Conservation (phyloP, 306 rosid species). For the Vigna nakashimae region DNA sequence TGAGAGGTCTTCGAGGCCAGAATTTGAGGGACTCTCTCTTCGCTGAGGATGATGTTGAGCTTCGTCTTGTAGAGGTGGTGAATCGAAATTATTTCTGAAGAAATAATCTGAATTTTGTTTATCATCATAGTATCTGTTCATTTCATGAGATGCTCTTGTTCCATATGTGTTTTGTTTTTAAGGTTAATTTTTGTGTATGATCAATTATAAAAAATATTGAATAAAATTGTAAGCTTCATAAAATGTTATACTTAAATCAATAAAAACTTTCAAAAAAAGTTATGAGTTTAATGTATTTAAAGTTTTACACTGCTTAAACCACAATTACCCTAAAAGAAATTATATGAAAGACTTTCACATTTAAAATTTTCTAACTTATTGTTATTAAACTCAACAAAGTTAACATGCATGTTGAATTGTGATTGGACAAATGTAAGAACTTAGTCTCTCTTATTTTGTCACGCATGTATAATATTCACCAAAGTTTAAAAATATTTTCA, state of each 20-base stretch:
- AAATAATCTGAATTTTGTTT: neutral
- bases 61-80: slow-evolving; percentile 92
- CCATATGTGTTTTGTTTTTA: neutral
- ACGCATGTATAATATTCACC: slow-evolving; percentile 9
- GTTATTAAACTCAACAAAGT: too few relatives aligned
- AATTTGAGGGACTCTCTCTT: slow-evolving; percentile 81
- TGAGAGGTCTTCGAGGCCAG: slow-evolving; percentile 96
- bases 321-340: too few relatives aligned
- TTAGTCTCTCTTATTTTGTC: neutral
- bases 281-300: too few relatives aligned
- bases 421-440: neutral
- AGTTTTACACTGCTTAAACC: too few relatives aligned
- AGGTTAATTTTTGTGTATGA: neutral
- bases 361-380: too few relatives aligned
- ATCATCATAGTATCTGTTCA: neutral
- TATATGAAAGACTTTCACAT: too few relatives aligned
- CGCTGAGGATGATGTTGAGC: slow-evolving; percentile 83
- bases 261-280: too few relatives aligned
- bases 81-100: neutral
- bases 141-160: slow-evolving; percentile 11
- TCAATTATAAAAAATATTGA: too few relatives aligned
- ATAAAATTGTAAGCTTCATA: too few relatives aligned
- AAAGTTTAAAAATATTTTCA: neutral
- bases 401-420: neutral
- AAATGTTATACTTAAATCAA: too few relatives aligned